Evolutionary conservation across 495 filamentous ascomycete genomes (phyloP), one percentile per base, ranked within the genome.

Genomic region (Penicillium canariense): DNA sequence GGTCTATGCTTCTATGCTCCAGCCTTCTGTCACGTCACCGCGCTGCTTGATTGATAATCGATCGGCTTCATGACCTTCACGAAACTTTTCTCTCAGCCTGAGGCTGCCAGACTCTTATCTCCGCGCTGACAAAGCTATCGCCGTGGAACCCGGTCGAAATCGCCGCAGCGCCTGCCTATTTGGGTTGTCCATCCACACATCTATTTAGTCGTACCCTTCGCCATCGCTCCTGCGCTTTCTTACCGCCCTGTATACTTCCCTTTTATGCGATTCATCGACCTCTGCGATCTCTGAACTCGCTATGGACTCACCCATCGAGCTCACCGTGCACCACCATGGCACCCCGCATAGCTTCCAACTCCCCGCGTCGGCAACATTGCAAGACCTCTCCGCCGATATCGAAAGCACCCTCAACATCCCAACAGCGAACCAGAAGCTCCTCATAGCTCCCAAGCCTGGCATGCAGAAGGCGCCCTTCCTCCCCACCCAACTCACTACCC

Each of bases 321-420:
- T 88, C 18, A 78, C 70, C 18, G 62, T 89, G 50, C 71, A 75
- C 53, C 80, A 89, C 67, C 84, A 85, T 63, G 80, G 82, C 66
- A 91, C 69, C 45, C 85, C 89, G 4, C 86, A 87, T 5, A 90
- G 84, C 17, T 85, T 91, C 28, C 87, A 66, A 3, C 70, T 83
- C 52, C 83, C 79, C 23, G 78, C 84, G 11, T 87, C 80, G 69
- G 85, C 92, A 58, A 94, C 88, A 54, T 78, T 89, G 38, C 70
- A 78, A 66, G 86, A 90, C 72, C 86, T 94, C 55, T 77, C 82
- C 23, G 50, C 71, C 47, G 60, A 66, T 23, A 78, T 89, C 57
- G 67, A 83, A 45, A 59, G 65, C 22, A 65, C 60, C 25, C 77
- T 92, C 26, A 78, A 78, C 49, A 86, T 94, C 52, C 86, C 88